These are phyloP conservation scores for Debaryomyces tyrocola DNA, from an alignment of 805 yeast genomes.

Conservation along the genomic window DNA sequence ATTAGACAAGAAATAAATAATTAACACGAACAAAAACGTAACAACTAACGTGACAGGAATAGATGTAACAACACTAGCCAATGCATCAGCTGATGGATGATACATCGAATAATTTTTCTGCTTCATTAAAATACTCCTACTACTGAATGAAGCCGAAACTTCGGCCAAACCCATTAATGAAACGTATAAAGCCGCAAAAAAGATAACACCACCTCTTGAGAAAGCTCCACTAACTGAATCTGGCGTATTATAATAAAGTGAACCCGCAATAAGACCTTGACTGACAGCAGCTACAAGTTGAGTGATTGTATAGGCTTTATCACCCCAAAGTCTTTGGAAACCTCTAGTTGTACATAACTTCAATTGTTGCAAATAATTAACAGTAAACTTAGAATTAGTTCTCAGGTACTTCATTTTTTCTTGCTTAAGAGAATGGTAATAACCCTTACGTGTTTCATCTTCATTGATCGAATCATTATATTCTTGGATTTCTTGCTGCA, in stretches of 20 bases:
- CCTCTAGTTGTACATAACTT: slow-evolving; percentile 50
- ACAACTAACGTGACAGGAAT: slow-evolving; percentile 22
- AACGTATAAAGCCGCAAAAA: slow-evolving; percentile 57
- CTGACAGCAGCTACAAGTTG: slow-evolving; percentile 47
- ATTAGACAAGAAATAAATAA: slow-evolving; percentile 30
- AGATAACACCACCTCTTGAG: slow-evolving; percentile 63
- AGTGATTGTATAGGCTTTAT: slow-evolving; percentile 49
- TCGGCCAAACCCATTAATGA: slow-evolving; percentile 51
- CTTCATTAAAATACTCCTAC: slow-evolving; percentile 28
- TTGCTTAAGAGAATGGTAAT: slow-evolving; percentile 33
- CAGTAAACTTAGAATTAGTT: slow-evolving; percentile 41
- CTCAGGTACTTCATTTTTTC: slow-evolving; percentile 40
- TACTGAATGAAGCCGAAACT: slow-evolving; percentile 26
- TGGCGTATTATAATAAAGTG: slow-evolving; percentile 57
- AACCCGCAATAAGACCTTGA: slow-evolving; percentile 64
- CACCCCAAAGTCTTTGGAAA: slow-evolving; percentile 56
- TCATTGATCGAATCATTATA: slow-evolving; percentile 14
- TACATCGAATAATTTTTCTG: slow-evolving; percentile 27
- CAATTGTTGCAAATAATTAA: slow-evolving; percentile 50
- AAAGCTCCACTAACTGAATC: slow-evolving; percentile 55
- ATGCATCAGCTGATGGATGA: slow-evolving; percentile 29
- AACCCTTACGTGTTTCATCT: slow-evolving; percentile 26
- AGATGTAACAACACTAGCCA: slow-evolving; percentile 21
- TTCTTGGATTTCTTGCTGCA: slow-evolving; percentile 22
- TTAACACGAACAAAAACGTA: slow-evolving; percentile 20